Evolutionary conservation across 2,329 filamentous ascomycete species (phyloP).

Genomic region (Alternaria incomplexa): DNA sequence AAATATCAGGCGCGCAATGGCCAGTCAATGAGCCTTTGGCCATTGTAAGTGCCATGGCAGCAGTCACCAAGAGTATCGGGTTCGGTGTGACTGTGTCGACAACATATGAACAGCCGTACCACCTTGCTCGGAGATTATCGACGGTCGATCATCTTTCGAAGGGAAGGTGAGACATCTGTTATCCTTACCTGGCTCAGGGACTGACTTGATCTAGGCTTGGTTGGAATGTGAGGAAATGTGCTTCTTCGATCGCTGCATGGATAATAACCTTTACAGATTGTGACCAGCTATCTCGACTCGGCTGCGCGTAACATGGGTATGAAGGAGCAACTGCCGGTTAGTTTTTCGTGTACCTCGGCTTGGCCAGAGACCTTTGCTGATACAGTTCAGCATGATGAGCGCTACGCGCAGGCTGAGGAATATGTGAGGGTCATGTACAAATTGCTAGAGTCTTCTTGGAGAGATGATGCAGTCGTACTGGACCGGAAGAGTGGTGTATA

Average conservation of each 20-base stretch:
- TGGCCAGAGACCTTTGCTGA: constrained; percentile 62
- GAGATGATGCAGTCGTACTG: constrained; percentile 68
- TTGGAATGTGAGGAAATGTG: constrained; percentile 28
- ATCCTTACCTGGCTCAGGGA: not conserved
- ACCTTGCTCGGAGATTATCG: constrained; percentile 68
- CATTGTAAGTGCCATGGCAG: constrained; percentile 70
- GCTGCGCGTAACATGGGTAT: constrained; percentile 69
- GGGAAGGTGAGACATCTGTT: constrained; percentile 54
- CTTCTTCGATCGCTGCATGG: not conserved
- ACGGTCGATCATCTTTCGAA: constrained; percentile 72
- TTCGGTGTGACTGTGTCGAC: constrained; percentile 73
- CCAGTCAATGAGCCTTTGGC: constrained; percentile 73
- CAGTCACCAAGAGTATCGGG: constrained; percentile 69
- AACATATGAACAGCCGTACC: constrained; percentile 73
- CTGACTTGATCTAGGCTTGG: constrained; percentile 23
- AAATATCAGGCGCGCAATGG: constrained; percentile 70
- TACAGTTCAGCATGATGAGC: constrained; percentile 64
- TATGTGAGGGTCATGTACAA: constrained; percentile 74
- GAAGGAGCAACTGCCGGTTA: constrained; percentile 62
- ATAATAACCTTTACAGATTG: constrained; percentile 55
- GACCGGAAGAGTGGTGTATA: constrained; percentile 67
- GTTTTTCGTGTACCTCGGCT: constrained; percentile 27
- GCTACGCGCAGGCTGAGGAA: constrained; percentile 72
- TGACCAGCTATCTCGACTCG: constrained; percentile 71
- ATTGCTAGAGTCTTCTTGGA: constrained; percentile 71